phyloP scores from a whole-genome alignment of 225 moss, liverwort and hornwort species.

The Physcomitrellopsis africana region DNA sequence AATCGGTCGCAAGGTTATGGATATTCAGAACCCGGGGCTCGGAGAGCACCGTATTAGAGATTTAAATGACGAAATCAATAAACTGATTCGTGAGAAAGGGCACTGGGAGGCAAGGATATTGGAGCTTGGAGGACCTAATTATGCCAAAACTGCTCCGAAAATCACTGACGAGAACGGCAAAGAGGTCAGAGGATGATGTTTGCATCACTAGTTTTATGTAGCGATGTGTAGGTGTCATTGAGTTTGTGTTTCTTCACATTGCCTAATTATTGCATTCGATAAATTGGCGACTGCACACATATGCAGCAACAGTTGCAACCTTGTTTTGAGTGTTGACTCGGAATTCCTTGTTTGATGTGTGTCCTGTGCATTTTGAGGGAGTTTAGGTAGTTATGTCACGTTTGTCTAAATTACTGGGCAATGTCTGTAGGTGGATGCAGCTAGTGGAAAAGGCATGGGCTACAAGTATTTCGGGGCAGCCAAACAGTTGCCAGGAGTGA shows the following conservation, averaged over 20 bases:
- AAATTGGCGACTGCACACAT: no score
- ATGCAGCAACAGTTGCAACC: no score
- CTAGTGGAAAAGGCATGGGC: constrained; percentile 96
- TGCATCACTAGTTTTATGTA: neutral
- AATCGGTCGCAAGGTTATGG: constrained; percentile 99
- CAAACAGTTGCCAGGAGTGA: constrained; percentile 95
- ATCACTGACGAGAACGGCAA: constrained; percentile 85
- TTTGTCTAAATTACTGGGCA: constrained; percentile 7
- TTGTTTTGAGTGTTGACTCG: no score
- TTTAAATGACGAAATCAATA: constrained; percentile 96
- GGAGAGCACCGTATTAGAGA: constrained; percentile 96
- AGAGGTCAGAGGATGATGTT: constrained; percentile 39
- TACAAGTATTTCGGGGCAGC: constrained; percentile 97
- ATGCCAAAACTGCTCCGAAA: constrained; percentile 87
- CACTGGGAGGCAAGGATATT: constrained; percentile 95
- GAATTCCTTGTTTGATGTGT: no score
- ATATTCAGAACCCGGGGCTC: constrained; percentile 93
- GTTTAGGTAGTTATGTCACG: neutral
- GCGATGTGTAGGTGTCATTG: neutral
- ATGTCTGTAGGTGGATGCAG: constrained; percentile 65
- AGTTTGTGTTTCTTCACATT: neutral
- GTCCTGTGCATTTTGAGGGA: no score
- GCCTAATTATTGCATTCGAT: no score
- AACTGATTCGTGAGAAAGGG: constrained; percentile 95
- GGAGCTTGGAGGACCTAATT: constrained; percentile 98